Conservation (phyloP, 805 yeast species). For the Metschnikowia shivogae region DNA sequence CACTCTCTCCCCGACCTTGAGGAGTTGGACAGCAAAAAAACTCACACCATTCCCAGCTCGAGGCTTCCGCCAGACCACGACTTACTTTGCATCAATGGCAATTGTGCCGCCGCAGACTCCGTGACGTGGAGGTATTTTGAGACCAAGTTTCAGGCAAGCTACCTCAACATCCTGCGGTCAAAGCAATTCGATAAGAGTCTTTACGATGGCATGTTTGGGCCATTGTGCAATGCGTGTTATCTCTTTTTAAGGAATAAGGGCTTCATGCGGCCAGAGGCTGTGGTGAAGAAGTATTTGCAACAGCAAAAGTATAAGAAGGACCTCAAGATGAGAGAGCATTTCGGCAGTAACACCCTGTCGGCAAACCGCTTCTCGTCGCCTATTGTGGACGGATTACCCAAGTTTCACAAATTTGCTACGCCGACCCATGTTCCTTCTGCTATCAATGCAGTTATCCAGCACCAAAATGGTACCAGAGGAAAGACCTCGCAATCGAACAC, state of each 20-base stretch:
- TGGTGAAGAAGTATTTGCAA: constrained; percentile 42
- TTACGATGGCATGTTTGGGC: constrained; percentile 46
- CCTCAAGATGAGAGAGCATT: constrained; percentile 27
- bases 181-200: constrained; percentile 36
- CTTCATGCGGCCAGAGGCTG: constrained; percentile 44
- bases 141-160: constrained; percentile 33
- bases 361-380: constrained; percentile 9
- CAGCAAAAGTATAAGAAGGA: constrained; percentile 42
- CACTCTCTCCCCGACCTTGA: constrained; percentile 42
- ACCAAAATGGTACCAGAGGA: constrained; percentile 6
- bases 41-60: constrained; percentile 37
- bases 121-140: constrained; percentile 45
- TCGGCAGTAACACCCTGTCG: constrained; percentile 8
- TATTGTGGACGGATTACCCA: constrained; percentile 11
- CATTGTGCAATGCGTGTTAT: constrained; percentile 45
- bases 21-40: constrained; percentile 41
- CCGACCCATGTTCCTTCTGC: constrained; percentile 40
- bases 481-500: constrained; percentile 6
- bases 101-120: constrained; percentile 36
- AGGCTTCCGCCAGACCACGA: constrained; percentile 40
- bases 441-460: constrained; percentile 33
- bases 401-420: constrained; percentile 31
- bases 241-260: constrained; percentile 40
- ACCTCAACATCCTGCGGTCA: constrained; percentile 35
- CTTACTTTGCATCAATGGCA: constrained; percentile 36